Conservation (phyloP, 305 asterid genomes). For the Salvia sclarea region DNA sequence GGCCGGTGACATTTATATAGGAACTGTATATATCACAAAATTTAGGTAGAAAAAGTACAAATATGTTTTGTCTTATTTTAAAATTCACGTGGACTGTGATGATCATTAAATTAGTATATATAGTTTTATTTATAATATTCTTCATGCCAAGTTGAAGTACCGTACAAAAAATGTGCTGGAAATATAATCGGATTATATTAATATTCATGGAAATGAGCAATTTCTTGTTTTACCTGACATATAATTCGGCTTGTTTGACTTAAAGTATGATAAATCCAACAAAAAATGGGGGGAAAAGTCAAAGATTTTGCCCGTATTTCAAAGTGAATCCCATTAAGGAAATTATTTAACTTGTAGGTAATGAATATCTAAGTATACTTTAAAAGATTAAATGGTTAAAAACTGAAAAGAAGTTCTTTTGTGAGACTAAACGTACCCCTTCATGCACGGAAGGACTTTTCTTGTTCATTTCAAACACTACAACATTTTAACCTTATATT, state of each 20-base stretch:
- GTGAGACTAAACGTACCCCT: constrained; percentile 39
- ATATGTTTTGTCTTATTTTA: background rate
- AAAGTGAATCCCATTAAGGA: constrained; percentile 36
- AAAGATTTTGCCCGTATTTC: constrained; percentile 36
- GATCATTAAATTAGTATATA: constrained; percentile 7
- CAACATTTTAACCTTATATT: constrained; percentile 24
- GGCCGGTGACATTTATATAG: background rate
- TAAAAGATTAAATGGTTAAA: background rate
- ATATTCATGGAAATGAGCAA: constrained; percentile 26
- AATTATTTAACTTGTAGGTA: constrained; percentile 22
- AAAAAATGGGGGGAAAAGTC: constrained; percentile 13
- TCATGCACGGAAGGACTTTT: constrained; percentile 44
- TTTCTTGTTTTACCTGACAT: constrained; percentile 30
- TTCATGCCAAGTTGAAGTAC: constrained; percentile 23
- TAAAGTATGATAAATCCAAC: background rate
- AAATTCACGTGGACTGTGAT: constrained; percentile 31
- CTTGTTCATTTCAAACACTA: constrained; percentile 37
- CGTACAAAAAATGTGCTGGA: constrained; percentile 30
- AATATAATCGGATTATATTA: constrained; percentile 9
- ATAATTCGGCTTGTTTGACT: constrained; percentile 34
- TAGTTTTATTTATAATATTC: background rate
- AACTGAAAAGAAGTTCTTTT: background rate
- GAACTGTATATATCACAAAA: background rate
- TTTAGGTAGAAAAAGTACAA: background rate
- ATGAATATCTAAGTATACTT: background rate